Conservation (phyloP, 768 basidiomycete genomes). For the Kwoniella newhampshirensis region DNA sequence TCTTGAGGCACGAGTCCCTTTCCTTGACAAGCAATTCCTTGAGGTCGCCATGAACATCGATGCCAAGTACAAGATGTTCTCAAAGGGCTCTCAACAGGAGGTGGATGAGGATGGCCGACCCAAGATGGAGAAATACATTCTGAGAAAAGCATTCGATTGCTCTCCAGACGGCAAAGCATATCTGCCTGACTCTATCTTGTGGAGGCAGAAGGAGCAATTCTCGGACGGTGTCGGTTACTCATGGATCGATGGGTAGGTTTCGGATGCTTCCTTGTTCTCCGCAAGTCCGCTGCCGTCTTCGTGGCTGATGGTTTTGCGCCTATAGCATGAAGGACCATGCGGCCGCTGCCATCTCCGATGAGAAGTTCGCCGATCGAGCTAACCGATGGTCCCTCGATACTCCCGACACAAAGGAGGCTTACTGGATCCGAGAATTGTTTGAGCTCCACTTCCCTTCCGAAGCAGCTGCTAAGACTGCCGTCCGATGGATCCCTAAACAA, state of each 20-base stretch:
- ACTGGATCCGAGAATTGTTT: conserved; percentile 86
- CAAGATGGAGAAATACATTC: conserved; percentile 97
- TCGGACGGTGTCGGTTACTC: conserved; percentile 98
- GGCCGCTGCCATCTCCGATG: conserved; percentile 71
- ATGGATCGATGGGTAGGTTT: conserved; percentile 90
- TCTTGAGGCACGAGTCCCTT: conserved; percentile 95
- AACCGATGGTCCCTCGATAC: conserved; percentile 76
- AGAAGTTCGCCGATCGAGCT: conserved; percentile 67
- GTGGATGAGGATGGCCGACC: conserved; percentile 82
- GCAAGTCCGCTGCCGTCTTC: background rate
- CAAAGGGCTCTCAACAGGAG: conserved; percentile 71
- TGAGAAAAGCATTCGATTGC: conserved; percentile 93
- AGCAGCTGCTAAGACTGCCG: conserved; percentile 84
- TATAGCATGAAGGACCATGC: conserved; percentile 82
- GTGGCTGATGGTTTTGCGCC: too few species aligned
- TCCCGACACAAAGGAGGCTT: conserved; percentile 96
- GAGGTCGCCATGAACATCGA: conserved; percentile 90
- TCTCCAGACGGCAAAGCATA: conserved; percentile 78
- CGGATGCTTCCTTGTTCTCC: background rate
- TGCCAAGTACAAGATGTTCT: conserved; percentile 82
- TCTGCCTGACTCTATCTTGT: conserved; percentile 87
- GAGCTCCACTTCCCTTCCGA: conserved; percentile 81
- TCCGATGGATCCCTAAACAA: conserved; percentile 88
- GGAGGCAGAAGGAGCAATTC: conserved; percentile 99
- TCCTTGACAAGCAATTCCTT: conserved; percentile 95